These are phyloP conservation scores for Alternaria arbusti DNA, from an alignment of 2,329 filamentous ascomycete species.

Conservation along the genomic window DNA sequence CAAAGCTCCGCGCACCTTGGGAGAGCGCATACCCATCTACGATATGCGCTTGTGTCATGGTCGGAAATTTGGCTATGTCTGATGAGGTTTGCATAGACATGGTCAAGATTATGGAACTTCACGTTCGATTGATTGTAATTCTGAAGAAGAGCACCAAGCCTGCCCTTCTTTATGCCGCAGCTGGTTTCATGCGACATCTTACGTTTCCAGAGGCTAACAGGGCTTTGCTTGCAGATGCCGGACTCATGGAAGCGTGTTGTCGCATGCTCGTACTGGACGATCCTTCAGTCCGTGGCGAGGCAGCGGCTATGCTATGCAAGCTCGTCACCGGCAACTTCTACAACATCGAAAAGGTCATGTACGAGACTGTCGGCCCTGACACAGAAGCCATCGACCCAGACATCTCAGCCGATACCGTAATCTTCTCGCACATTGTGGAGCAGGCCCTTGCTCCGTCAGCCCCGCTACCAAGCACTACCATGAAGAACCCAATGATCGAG, in stretches of 20 bases:
- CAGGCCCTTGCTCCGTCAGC: conserved; percentile 39
- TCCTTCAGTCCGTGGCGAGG: conserved; percentile 44
- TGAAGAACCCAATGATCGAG: conserved; percentile 49
- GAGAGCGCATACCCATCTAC: conserved; percentile 30
- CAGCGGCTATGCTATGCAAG: conserved; percentile 44
- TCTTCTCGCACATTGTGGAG: conserved; percentile 37
- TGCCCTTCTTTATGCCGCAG: conserved; percentile 44
- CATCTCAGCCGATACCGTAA: conserved; percentile 25
- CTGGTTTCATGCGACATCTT: conserved; percentile 47
- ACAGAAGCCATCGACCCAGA: conserved; percentile 20
- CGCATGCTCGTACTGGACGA: conserved; percentile 35
- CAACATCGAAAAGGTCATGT: conserved; percentile 40
- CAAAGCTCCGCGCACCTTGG: conserved; percentile 28
- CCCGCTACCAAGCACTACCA: conserved; percentile 45
- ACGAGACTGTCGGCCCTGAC: conserved; percentile 23
- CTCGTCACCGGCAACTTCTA: conserved; percentile 39
- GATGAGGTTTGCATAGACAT: conserved; percentile 44
- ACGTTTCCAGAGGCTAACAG: conserved; percentile 44
- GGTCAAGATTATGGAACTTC: conserved; percentile 42
- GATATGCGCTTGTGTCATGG: conserved; percentile 45
- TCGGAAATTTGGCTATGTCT: conserved; percentile 49
- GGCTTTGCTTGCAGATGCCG: conserved; percentile 35
- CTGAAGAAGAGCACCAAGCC: conserved; percentile 34
- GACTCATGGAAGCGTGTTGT: conserved; percentile 40
- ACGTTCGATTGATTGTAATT: conserved; percentile 37